A percentile compares a stretch with the other conserved stretches of the same genome.
phyloP scores from a whole-genome alignment of 768 basidiomycete species.

The Cystobasidium onofrii region DNA sequence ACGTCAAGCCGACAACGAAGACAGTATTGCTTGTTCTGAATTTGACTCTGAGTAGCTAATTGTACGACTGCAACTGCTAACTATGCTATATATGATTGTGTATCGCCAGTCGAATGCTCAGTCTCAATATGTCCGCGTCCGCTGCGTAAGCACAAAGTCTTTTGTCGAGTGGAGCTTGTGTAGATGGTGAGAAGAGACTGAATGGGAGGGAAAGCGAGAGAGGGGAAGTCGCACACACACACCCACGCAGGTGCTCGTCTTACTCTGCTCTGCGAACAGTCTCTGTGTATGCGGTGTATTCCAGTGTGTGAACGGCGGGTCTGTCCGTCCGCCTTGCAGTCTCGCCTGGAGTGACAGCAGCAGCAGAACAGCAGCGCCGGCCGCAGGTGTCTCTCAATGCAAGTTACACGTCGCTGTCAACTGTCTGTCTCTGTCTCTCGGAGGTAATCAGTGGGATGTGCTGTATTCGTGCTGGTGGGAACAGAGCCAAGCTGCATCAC shows the following conservation, averaged over 20 bases:
- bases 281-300: background rate
- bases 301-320: background rate
- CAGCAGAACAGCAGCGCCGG: background rate
- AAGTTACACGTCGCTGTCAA: background rate
- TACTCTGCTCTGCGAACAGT: background rate
- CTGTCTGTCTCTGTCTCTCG: background rate
- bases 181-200: background rate
- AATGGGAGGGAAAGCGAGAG: background rate
- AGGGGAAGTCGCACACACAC: background rate
- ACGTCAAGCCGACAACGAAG: background rate
- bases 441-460: background rate
- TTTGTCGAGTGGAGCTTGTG: background rate
- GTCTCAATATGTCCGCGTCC: background rate
- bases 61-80: background rate
- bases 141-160: constrained; percentile 1
- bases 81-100: background rate
- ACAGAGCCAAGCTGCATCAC: background rate
- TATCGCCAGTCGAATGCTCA: background rate
- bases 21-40: background rate
- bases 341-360: background rate
- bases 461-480: background rate
- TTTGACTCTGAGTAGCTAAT: background rate
- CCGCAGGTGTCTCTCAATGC: background rate
- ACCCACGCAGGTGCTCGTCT: background rate
- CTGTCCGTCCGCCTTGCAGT: background rate